These are phyloP conservation scores for Coemansia sp. DNA, from an alignment of 192 early-diverging fungal genomes.

Conservation along the genomic window DNA sequence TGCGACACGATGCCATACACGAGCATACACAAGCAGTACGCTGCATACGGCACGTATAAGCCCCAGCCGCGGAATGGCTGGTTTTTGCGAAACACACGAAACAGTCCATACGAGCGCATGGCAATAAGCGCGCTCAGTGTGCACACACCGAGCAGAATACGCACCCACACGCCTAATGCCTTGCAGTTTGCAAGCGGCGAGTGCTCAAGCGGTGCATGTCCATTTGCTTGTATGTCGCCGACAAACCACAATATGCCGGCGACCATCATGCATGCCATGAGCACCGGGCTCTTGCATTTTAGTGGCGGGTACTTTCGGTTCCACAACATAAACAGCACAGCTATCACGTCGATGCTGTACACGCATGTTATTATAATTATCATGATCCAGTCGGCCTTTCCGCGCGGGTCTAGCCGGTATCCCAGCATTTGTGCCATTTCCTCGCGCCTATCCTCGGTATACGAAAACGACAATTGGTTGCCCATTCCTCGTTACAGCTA, in stretches of 20 bases:
- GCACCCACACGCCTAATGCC: slow-evolving; percentile 46
- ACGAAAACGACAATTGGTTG: slow-evolving; percentile 24
- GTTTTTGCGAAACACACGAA: slow-evolving; percentile 33
- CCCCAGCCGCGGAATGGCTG: slow-evolving; percentile 31
- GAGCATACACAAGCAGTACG: slow-evolving; percentile 9
- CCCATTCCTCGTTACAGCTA: slow-evolving; percentile 15
- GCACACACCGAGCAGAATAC: slow-evolving; percentile 36
- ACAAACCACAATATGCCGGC: slow-evolving; percentile 26
- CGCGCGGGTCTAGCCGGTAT: slow-evolving; percentile 25
- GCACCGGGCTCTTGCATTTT: slow-evolving; percentile 35
- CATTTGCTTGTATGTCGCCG: slow-evolving; percentile 37
- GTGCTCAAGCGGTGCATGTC: slow-evolving; percentile 17
- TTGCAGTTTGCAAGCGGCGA: slow-evolving; percentile 36
- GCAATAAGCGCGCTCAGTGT: slow-evolving; percentile 30
- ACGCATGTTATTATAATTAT: slow-evolving; percentile 12
- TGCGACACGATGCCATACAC: slow-evolving; percentile 37
- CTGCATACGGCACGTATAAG: slow-evolving; percentile 28
- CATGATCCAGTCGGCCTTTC: slow-evolving; percentile 20
- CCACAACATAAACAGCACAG: slow-evolving; percentile 20
- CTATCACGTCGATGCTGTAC: slow-evolving; percentile 23
- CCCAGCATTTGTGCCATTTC: background rate
- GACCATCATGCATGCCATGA: slow-evolving; percentile 23
- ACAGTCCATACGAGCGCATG: slow-evolving; percentile 26
- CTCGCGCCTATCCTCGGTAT: slow-evolving; percentile 23
- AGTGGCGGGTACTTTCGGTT: slow-evolving; percentile 47